A percentile compares a stretch with the other conserved stretches of the same genome.
Conservation (phyloP, 2,329 filamentous ascomycete species). For the Aureobasidium sp. region DNA sequence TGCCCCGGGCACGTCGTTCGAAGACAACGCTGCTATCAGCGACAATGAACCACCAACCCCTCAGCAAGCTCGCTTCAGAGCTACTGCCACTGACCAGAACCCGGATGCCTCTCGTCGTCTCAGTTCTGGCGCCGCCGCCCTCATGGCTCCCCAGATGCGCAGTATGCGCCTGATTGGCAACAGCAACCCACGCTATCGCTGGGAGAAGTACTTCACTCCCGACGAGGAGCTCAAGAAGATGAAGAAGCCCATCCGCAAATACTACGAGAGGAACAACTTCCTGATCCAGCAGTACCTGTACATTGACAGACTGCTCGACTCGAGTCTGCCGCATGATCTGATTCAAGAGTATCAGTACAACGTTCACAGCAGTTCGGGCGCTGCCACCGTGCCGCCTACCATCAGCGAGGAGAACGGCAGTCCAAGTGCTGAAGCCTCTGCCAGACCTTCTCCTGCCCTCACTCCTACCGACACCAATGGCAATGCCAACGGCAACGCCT, state of each 20-base stretch:
- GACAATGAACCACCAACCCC: conserved; percentile 2
- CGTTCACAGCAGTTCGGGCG: conserved; percentile 26
- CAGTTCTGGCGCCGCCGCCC: conserved; percentile 36
- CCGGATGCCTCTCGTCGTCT: conserved; percentile 25
- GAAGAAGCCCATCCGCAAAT: conserved; percentile 69
- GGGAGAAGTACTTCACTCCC: conserved; percentile 79
- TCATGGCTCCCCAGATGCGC: conserved; percentile 60
- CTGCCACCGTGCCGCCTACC: conserved; percentile 52
- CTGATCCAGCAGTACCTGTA: conserved; percentile 89
- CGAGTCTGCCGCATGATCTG: conserved; percentile 82
- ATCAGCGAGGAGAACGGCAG: conserved; percentile 59
- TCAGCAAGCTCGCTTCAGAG: neutral
- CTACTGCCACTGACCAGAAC: neutral
- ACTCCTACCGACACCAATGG: conserved; percentile 14
- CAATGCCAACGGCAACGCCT: conserved; percentile 15
- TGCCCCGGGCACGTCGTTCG: neutral
- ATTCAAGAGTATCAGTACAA: conserved; percentile 80
- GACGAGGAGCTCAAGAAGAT: conserved; percentile 66
- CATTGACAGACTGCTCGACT: conserved; percentile 85
- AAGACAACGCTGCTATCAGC: conserved; percentile 15
- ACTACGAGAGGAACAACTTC: conserved; percentile 85
- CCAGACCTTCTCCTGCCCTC: conserved; percentile 44
- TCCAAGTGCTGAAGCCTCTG: conserved; percentile 20
- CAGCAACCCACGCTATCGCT: conserved; percentile 76
- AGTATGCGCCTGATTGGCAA: conserved; percentile 84